Base-by-base conservation (phyloP, 768 basidiomycete genomes). In the Tubosaeta sp. region DNA sequence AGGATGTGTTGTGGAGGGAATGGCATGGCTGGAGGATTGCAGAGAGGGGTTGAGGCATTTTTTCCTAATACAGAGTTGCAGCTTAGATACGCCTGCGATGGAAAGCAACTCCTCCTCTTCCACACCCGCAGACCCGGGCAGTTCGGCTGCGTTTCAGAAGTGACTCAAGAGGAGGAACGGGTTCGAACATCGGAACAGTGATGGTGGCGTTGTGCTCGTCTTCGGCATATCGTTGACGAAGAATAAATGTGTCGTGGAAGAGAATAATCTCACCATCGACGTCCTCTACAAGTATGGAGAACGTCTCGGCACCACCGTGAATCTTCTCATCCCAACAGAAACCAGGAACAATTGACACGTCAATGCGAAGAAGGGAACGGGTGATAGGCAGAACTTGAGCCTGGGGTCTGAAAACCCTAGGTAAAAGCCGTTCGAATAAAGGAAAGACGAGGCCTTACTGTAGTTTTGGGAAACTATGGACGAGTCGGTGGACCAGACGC, bases 321-420 rank as follows among this genome's bases (percentile, higher is more conserved):
- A 94, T 81, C 68, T 91, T 91, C 61, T 93, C 90, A 32, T 97
- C 94, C 96, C 96, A 99, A 40, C 87, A 81, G 82, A 98, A 98
- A 65, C 97, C 96, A n/a, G 96, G 94, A 3, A 84, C 82, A 64
- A 99, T 94, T 3, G 91, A 92, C 14, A 99, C 71, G 57, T 98
- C 95, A 49, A 98, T 86, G 30, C 91, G 84, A 13, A 99, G 79
- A 13, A 98, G 81, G 0, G 92, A 90, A 10, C 94, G 86, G 0
- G 96, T 98, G 61, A 99, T 93, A 0, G 95, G 96, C 60, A 96
- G 91, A 0, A 98, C 94, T 63, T 96, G 91, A 0, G 96, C 95
- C 66, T 95, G 88, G 12, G 98, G 73, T 59, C 87, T 90, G 56
- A 1, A 49, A 32, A 44, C 4, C 32, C 24, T 22, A 5, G 16